phyloP scores from a whole-genome alignment of 441 rosid genomes.

The Gossypium davidsonii region DNA sequence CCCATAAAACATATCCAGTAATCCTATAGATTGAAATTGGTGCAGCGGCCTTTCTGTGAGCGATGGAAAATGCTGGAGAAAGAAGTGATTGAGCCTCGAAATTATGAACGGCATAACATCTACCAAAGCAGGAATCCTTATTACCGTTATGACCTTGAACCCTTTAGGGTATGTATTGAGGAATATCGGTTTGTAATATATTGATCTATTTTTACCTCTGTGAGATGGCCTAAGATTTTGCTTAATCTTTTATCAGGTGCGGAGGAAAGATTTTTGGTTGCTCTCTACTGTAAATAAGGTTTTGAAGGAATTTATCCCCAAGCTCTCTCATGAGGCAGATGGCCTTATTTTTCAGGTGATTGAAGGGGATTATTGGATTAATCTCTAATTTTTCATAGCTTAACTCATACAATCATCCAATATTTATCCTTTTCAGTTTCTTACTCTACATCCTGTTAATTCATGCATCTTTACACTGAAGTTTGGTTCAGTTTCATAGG shows the following conservation, averaged over 20 bases:
- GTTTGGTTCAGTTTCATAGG: neutral
- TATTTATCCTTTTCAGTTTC: neutral
- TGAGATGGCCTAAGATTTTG: constrained; percentile 21
- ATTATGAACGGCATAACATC: constrained; percentile 64
- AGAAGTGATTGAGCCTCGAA: constrained; percentile 93
- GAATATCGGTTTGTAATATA: constrained; percentile 4
- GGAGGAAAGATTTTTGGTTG: constrained; percentile 98
- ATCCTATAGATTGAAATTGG: constrained; percentile 16
- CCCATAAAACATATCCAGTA: neutral
- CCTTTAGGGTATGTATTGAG: constrained; percentile 74
- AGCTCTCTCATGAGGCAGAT: constrained; percentile 96
- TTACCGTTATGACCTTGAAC: constrained; percentile 91
- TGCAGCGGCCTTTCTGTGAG: constrained; percentile 92
- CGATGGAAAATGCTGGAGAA: constrained; percentile 97
- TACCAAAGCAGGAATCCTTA: constrained; percentile 60
- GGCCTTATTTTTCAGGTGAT: constrained; percentile 97
- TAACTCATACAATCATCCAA: neutral
- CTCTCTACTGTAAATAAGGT: constrained; percentile 84
- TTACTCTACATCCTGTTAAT: neutral
- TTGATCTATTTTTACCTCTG: constrained; percentile 8
- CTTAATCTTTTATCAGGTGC: constrained; percentile 53
- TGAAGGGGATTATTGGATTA: constrained; percentile 14
- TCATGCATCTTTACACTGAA: neutral
- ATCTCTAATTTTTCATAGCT: neutral
- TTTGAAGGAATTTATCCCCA: constrained; percentile 86